Percentiles rank a stretch among this genome's conserved stretches.
These are phyloP conservation scores for Colletotrichum truncatum DNA, from an alignment of 2,329 filamentous ascomycete species.

Conservation along the genomic window DNA sequence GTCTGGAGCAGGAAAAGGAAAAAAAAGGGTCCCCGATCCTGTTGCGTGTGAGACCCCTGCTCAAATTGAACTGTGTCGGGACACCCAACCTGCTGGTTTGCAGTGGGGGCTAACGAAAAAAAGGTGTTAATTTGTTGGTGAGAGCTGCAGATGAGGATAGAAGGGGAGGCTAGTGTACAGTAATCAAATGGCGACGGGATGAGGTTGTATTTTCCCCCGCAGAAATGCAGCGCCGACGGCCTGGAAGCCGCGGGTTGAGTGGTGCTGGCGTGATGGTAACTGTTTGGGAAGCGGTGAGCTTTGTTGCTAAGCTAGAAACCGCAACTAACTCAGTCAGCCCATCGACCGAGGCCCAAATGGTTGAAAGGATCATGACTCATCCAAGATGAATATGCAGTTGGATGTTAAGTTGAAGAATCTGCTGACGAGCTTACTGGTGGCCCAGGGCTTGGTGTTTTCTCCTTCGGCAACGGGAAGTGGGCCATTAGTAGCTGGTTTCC, in stretches of 20 bases:
- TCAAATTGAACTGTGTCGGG: neutral
- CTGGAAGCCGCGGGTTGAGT: neutral
- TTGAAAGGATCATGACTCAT: conserved; percentile 22
- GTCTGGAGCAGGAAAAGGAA: neutral
- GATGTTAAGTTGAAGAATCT: neutral
- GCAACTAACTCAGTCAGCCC: neutral
- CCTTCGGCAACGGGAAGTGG: conserved; percentile 1
- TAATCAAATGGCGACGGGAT: neutral
- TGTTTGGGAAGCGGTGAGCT: neutral
- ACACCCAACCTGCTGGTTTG: conserved; percentile 1
- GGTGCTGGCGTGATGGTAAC: neutral
- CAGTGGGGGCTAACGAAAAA: no score
- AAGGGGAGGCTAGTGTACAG: neutral
- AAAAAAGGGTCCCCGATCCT: conserved; percentile 9
- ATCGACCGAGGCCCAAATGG: neutral
- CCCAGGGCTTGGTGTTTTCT: neutral
- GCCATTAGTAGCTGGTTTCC: conserved; percentile 12
- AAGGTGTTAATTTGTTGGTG: no score
- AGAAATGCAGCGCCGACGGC: neutral
- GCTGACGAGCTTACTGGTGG: conserved; percentile 6
- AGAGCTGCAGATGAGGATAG: neutral
- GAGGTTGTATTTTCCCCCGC: neutral
- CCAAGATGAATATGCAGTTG: neutral
- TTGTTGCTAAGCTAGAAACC: neutral
- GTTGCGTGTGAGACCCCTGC: neutral